Conservation (phyloP, 805 yeast species). For the Lachancea fermentati region DNA sequence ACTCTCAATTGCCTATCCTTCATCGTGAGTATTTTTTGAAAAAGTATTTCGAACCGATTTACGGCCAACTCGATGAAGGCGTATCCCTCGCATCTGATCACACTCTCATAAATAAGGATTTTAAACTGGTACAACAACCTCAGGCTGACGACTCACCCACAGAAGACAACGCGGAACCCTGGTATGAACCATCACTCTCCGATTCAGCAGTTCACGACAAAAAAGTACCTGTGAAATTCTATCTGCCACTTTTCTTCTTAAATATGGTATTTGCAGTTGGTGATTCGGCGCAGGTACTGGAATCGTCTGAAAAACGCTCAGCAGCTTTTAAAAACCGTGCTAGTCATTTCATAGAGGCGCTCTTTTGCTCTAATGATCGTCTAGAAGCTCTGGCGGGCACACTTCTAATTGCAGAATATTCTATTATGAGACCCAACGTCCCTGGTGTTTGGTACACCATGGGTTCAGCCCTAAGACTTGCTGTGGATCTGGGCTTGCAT, state of each 20-base stretch:
- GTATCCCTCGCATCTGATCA: slow-evolving; percentile 54
- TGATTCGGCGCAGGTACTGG: slow-evolving; percentile 64
- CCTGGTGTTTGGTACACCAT: slow-evolving; percentile 93
- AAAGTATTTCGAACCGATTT: slow-evolving; percentile 68
- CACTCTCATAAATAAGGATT: slow-evolving; percentile 39
- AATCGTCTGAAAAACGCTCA: slow-evolving; percentile 58
- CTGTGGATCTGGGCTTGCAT: slow-evolving; percentile 83
- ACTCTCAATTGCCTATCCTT: slow-evolving; percentile 76
- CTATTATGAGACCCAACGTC: slow-evolving; percentile 81
- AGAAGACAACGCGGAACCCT: slow-evolving; percentile 11
- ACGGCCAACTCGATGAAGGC: slow-evolving; percentile 56
- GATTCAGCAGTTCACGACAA: slow-evolving; percentile 43
- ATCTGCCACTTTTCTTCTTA: slow-evolving; percentile 59
- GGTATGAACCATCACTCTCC: slow-evolving; percentile 13
- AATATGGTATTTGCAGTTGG: slow-evolving; percentile 78
- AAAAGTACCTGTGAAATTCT: slow-evolving; percentile 43
- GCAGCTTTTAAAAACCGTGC: slow-evolving; percentile 70
- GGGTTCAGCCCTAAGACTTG: slow-evolving; percentile 72
- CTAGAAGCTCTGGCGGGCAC: slow-evolving; percentile 71
- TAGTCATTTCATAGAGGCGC: slow-evolving; percentile 48
- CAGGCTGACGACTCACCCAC: slow-evolving; percentile 7
- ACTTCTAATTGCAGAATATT: slow-evolving; percentile 59
- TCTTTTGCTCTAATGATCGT: slow-evolving; percentile 52
- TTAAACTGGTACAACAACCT: too few species aligned
- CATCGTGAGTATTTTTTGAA: slow-evolving; percentile 74